Evolutionary conservation across 2,329 filamentous ascomycete species (phyloP), one percentile per base, ranked within the genome.

Genomic region (Daldinia sp.): DNA sequence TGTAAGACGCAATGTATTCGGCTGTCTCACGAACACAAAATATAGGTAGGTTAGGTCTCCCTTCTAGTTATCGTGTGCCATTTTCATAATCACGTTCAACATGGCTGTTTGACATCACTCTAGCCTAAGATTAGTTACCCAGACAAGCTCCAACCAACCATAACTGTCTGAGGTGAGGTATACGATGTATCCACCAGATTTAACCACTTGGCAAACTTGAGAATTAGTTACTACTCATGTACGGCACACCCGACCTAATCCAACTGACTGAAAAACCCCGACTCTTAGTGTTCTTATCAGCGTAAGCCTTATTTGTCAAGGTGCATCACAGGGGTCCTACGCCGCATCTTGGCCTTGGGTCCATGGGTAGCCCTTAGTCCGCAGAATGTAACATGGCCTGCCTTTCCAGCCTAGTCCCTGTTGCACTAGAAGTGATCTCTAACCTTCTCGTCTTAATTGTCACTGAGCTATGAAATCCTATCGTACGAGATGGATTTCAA

Each of bases 231-330:
- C 30, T n/a, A n/a, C 30, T 33, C 6, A 10, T 9, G 23, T 48
- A 48, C 44, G 44, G 44, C 13, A 48, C 23, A 48, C 12, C 44
- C 44, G 23, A 48, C 4, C 12, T 20, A 26, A 18, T 20, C 51
- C 7, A 37, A 20, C 33, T 37, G 20, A 54, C 51, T 18, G 20
- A 30, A 35, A 30, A 20, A n/a, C 13, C 13, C 33, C 51, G n/a
- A 20, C 30, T 35, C 30, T 54, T 42, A 30, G 26, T 54, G 33
- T 59, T 54, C 54, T 50, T 59, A 39, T 41, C 54, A 18, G 53
- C 59, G 59, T 56, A 69, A 63, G 48, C 63, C 59, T 57, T 41
- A 44, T 63, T 63, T 55, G 67, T 67, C 59, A 62, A 69, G n/a
- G 30, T 51, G 51, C 63, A 46, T 60, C 55, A 63, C 67, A 69